phyloP scores from a whole-genome alignment of 2,329 filamentous ascomycete species.

The Trichocomaceae sp. region DNA sequence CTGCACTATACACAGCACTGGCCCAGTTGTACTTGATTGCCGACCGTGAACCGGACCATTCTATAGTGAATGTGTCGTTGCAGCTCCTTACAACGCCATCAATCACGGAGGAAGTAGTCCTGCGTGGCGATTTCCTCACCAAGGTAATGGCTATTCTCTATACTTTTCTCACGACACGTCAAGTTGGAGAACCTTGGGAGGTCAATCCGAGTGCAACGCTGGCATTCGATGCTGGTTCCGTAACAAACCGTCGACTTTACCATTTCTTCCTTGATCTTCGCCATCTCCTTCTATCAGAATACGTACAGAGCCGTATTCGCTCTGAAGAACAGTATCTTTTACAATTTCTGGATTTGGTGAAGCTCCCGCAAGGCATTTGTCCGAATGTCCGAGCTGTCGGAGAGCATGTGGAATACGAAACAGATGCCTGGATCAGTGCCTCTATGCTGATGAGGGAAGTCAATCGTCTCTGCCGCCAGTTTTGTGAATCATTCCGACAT shows the following conservation, averaged over 20 bases:
- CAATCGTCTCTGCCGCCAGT: constrained; percentile 81
- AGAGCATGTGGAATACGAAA: constrained; percentile 97
- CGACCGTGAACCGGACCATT: constrained; percentile 93
- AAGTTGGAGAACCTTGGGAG: constrained; percentile 89
- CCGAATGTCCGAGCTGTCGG: constrained; percentile 87
- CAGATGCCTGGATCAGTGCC: constrained; percentile 95
- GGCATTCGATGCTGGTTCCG: constrained; percentile 87
- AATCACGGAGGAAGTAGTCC: constrained; percentile 91
- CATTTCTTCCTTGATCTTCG: constrained; percentile 96
- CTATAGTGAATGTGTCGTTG: constrained; percentile 93
- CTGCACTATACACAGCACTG: constrained; percentile 85
- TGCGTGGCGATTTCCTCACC: constrained; percentile 90
- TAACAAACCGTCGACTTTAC: constrained; percentile 91
- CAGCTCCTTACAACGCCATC: constrained; percentile 96
- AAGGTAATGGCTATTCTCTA: constrained; percentile 94
- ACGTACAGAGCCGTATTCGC: constrained; percentile 79
- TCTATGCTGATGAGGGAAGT: constrained; percentile 92
- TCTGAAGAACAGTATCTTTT: constrained; percentile 79
- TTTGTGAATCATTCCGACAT: constrained; percentile 77
- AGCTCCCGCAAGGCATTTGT: constrained; percentile 93
- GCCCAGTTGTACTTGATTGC: constrained; percentile 94
- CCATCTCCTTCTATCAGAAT: constrained; percentile 79
- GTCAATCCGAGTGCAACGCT: constrained; percentile 79
- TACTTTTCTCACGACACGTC: constrained; percentile 90
- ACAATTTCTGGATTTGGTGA: constrained; percentile 92